phyloP scores from a whole-genome alignment of 2,329 filamentous ascomycete genomes.

The Paracorniculantispora psalliotae region DNA sequence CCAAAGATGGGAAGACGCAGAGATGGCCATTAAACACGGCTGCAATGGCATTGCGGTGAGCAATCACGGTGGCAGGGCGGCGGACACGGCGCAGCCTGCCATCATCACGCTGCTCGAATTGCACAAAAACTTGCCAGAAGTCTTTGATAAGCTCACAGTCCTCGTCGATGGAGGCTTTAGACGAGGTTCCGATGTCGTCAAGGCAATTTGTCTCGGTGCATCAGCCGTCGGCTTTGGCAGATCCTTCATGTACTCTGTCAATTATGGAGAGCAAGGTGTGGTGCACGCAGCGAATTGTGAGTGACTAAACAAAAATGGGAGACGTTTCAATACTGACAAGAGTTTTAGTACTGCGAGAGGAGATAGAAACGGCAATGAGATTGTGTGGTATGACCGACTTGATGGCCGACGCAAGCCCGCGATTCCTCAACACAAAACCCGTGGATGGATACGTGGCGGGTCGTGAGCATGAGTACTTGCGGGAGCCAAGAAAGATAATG shows the following conservation, averaged over 20 bases:
- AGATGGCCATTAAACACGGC: constrained; percentile 30
- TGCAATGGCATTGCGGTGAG: constrained; percentile 38
- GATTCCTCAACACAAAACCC: constrained; percentile 21
- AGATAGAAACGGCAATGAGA: constrained; percentile 34
- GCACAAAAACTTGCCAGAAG: constrained; percentile 33
- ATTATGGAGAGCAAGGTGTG: constrained; percentile 42
- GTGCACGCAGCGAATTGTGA: constrained; percentile 34
- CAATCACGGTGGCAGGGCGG: constrained; percentile 39
- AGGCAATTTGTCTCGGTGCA: constrained; percentile 38
- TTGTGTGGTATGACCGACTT: constrained; percentile 24
- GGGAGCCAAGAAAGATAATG: neutral
- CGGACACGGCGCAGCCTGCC: constrained; percentile 33
- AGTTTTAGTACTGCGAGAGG: constrained; percentile 30
- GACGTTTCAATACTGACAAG: neutral
- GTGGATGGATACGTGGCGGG: constrained; percentile 19
- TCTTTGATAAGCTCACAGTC: constrained; percentile 33
- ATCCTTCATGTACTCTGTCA: constrained; percentile 37
- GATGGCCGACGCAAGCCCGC: constrained; percentile 14
- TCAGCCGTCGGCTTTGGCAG: constrained; percentile 42
- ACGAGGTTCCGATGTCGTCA: constrained; percentile 38
- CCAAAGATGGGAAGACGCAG: constrained; percentile 36
- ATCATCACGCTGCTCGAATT: constrained; percentile 37
- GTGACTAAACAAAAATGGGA: constrained; percentile 16
- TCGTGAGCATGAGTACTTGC: neutral
- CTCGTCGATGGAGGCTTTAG: constrained; percentile 39